Evolutionary conservation across 1,284 basidiomycete species (phyloP).

Genomic region (Moesziomyces aphidis): DNA sequence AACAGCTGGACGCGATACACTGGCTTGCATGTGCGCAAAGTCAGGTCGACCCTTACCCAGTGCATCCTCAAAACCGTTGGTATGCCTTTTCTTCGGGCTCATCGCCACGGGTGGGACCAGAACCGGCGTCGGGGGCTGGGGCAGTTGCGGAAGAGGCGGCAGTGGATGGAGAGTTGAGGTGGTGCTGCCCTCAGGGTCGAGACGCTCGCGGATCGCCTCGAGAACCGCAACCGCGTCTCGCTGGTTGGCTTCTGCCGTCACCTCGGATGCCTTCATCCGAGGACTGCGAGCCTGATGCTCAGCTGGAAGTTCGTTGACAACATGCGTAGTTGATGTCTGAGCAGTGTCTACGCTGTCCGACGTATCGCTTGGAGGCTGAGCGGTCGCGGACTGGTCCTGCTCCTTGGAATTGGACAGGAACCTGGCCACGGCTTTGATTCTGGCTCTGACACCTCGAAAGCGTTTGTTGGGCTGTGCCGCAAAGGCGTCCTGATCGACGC

Average conservation of each 20-base stretch:
- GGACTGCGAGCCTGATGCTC: too few species aligned
- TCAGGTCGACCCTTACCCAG: background rate
- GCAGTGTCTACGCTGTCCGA: background rate
- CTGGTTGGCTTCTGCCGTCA: background rate
- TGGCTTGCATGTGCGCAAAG: slow-evolving; percentile 2
- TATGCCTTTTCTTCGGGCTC: slow-evolving; percentile 8
- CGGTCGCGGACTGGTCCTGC: background rate
- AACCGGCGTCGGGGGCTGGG: slow-evolving; percentile 9
- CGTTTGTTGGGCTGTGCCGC: slow-evolving; percentile 10
- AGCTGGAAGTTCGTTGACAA: too few species aligned
- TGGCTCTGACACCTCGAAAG: slow-evolving; percentile 19
- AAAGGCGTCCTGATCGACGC: slow-evolving; percentile 3
- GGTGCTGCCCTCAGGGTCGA: slow-evolving; percentile 3
- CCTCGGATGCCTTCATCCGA: background rate
- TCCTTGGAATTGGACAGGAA: slow-evolving; percentile 16
- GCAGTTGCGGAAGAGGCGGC: background rate
- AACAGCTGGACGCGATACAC: slow-evolving; percentile 4
- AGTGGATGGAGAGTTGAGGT: background rate
- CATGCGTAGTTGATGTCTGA: too few species aligned
- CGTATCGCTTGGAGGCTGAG: background rate
- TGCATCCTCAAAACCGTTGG: background rate
- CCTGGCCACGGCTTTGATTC: slow-evolving; percentile 23
- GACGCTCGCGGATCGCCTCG: slow-evolving; percentile 17
- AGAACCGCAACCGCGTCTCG: background rate
- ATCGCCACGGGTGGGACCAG: slow-evolving; percentile 3